Base-by-base conservation (phyloP, 2,329 filamentous ascomycete species). In the Beauveria sp. region DNA sequence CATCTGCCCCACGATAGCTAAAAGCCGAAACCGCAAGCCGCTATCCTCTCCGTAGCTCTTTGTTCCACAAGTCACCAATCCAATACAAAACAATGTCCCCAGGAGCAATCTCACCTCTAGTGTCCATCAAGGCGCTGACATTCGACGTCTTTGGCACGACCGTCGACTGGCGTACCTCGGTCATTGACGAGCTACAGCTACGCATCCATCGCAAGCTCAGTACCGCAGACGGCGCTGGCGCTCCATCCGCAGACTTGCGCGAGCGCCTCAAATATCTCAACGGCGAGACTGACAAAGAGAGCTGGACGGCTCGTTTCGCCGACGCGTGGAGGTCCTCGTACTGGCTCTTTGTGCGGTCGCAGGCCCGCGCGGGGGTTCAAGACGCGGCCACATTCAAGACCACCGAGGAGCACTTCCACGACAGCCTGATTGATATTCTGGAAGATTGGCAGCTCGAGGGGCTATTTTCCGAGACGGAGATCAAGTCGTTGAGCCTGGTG, bases 61-160 rank as follows among this genome's bases (percentile, higher is more conserved):
- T 9, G 5, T 28, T 28, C 46, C 12, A 28, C 4, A 49, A 8
- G 8, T 34, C 31, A 34, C 31, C 10, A 34, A 40, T n/a, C 5
- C 38, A 42, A 16, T 16, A 48, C 28, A 12, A 34, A 45, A 45
- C 16, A 14, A 72, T 72, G 74, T 71, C 70, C 2, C 69, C 71
- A 9, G 64, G 64, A 45, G 58, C 64, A 26, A 24, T 66, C 1
- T 68, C 69, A 0, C 69, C 71, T 2, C 67, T 75, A 16, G 53
- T 66, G 26, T 64, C 69, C 31, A 67, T 83, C 65, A 84, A 85
- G 66, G 88, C 83, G 8, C 77, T 92, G 40, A 80, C 87, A 60
- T 91, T 91, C 69, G 89, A 92, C 74, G 83, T 91, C 67, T 92
- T 93, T 72, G 89, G 89, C 66, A 95, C 91, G 1, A 85, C 88